phyloP scores from a whole-genome alignment of 441 rosid species.

The Populus hybrid region DNA sequence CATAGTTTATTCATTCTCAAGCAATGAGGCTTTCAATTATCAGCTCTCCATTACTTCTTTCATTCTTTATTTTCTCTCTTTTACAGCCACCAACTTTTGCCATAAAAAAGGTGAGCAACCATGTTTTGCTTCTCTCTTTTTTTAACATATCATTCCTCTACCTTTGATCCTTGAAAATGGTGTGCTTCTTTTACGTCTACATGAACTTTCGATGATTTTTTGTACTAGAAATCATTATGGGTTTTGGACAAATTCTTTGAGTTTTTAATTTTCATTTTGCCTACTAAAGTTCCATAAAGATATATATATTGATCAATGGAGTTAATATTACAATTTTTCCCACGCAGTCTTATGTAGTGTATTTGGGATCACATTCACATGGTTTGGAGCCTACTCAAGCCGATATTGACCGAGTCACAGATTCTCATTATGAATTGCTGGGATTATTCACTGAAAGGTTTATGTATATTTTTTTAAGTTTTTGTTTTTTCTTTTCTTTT shows the following conservation, averaged over 20 bases:
- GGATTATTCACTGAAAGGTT: slow-evolving; percentile 19
- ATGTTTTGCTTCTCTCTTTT: neutral
- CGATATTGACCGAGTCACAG: slow-evolving; percentile 25
- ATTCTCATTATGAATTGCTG: slow-evolving; percentile 47
- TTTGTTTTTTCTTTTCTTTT: neutral
- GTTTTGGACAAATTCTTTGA: neutral
- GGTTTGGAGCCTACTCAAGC: slow-evolving; percentile 29
- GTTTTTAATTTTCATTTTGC: neutral
- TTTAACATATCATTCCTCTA: neutral
- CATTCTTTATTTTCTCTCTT: slow-evolving; percentile 34
- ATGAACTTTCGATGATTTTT: neutral
- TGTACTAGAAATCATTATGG: neutral
- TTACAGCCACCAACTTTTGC: slow-evolving; percentile 41
- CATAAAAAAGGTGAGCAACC: slow-evolving; percentile 37
- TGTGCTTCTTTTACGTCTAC: neutral
- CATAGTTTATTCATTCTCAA: neutral
- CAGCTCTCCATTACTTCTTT: slow-evolving; percentile 20
- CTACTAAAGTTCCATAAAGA: neutral
- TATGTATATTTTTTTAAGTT: neutral
- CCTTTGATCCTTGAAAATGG: neutral
- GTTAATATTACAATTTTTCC: neutral
- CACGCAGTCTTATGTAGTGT: slow-evolving; percentile 58
- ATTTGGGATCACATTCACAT: slow-evolving; percentile 63
- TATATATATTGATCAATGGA: neutral
- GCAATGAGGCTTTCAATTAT: slow-evolving; percentile 33